Conservation (phyloP, 345 rosid species). For the Dipteronia dyeriana region DNA sequence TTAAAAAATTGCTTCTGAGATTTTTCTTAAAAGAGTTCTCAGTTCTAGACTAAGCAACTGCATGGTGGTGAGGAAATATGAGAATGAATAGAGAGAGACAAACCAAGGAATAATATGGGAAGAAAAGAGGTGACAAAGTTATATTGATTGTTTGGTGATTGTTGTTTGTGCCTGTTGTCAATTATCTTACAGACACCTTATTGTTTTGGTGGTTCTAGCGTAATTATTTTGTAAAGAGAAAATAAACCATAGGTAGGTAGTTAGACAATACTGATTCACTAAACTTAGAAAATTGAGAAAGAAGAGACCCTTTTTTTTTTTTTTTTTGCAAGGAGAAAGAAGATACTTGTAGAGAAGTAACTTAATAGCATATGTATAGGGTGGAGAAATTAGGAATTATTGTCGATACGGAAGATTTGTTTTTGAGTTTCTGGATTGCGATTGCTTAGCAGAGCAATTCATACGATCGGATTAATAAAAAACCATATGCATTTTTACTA, state of each 20-base stretch:
- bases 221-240: not conserved
- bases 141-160: not conserved
- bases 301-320: too few species aligned
- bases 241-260: not conserved
- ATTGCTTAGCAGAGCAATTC: not conserved
- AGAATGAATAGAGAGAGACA: not conserved
- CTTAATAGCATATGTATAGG: not conserved
- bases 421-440: not conserved
- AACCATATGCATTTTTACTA: not conserved
- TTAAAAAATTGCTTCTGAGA: not conserved
- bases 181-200: not conserved
- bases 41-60: not conserved
- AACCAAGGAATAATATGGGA: not conserved
- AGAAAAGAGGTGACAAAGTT: not conserved
- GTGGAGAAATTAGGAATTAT: not conserved
- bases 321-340: too few species aligned
- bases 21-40: not conserved
- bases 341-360: not conserved
- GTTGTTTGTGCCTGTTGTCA: not conserved
- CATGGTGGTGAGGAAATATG: not conserved
- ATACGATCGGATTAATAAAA: not conserved
- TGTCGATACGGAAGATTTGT: not conserved
- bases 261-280: not conserved
- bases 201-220: not conserved
- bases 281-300: not conserved